Evolutionary conservation across 2,329 filamentous ascomycete genomes (phyloP), one percentile per base, ranked within the genome.

Genomic region (Beauveria asiatica): DNA sequence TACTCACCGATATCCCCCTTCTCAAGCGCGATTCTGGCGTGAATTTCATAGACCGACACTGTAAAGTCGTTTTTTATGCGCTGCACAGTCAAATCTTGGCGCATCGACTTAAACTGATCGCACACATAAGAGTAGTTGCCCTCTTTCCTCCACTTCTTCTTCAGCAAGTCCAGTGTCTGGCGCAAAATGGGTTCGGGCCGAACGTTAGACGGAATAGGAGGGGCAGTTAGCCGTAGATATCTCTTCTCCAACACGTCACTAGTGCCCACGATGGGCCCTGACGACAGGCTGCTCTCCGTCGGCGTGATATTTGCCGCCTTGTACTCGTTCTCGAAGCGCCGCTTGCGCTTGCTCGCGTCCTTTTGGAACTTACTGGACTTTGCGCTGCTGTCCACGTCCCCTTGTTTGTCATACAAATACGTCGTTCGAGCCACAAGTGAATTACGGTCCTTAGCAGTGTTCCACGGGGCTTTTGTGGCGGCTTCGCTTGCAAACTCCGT

Each of bases 1-100:
- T 99, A 99, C 94, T 99, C 94, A 99, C 94, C 93, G 80, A 97
- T 85, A 81, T 99, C 94, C 77, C 90, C 92, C 83, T 95, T 97
- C 77, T 99, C 93, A 75, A 99, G 81, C 67, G 94, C 94, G 76
- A 99, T 97, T 63, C 94, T 88, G 65, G 93, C 94, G 77, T 99
- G 94, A 63, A 93, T 95, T 78, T 99, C 94, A 76, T 99, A 99
- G 52, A 97, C 94, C 64, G 84, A 88, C 65, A 97, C 92, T 27
- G 94, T 97, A 72, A 99, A 97, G 57, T 95, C 90, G 75, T 92
- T 96, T 77, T 91, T 92, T 77, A 99, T 92, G 70, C 90, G 93
- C 76, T 99, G 94, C 59, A 99, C 94, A 44, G 94, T 99, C 72
- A 99, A 82, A 78, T 99, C 94, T 80, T 99, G 94, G 63, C 94